phyloP scores from a whole-genome alignment of 1,139 yeast species.

The Barnettozyma hawaiiensis region DNA sequence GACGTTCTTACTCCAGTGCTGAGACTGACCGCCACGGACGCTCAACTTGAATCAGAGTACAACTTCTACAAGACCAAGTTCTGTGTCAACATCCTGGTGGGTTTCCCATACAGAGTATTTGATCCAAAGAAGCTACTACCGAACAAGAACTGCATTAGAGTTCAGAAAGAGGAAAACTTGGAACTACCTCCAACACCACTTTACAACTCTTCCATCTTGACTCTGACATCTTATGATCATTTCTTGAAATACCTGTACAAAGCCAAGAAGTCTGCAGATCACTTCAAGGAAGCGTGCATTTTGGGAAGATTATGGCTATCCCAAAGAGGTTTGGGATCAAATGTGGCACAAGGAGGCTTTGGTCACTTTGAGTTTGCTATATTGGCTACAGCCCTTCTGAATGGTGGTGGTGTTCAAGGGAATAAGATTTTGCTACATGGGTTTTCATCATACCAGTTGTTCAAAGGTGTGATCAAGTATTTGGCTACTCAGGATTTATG shows the following conservation, averaged over 20 bases:
- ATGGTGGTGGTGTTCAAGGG: slow-evolving; percentile 79
- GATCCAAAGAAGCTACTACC: slow-evolving; percentile 74
- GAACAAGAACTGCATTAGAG: slow-evolving; percentile 72
- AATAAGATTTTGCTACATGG: slow-evolving; percentile 77
- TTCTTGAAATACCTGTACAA: slow-evolving; percentile 73
- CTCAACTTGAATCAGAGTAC: slow-evolving; percentile 33
- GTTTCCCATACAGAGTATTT: slow-evolving; percentile 65
- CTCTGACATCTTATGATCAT: slow-evolving; percentile 62
- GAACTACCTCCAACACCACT: slow-evolving; percentile 71
- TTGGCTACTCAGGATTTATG: slow-evolving; percentile 72
- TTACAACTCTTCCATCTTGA: slow-evolving; percentile 74
- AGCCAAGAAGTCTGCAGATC: slow-evolving; percentile 67
- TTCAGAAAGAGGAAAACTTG: slow-evolving; percentile 42
- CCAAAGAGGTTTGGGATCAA: slow-evolving; percentile 75
- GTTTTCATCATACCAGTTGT: slow-evolving; percentile 85
- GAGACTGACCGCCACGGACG: slow-evolving; percentile 38
- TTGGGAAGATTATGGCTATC: slow-evolving; percentile 86
- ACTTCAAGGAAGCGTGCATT: slow-evolving; percentile 84
- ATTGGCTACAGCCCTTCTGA: slow-evolving; percentile 71
- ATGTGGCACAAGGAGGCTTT: slow-evolving; percentile 61
- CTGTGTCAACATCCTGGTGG: slow-evolving; percentile 64
- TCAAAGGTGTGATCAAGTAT: slow-evolving; percentile 80
- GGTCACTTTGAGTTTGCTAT: slow-evolving; percentile 89
- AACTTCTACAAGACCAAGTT: slow-evolving; percentile 66
- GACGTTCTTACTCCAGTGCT: slow-evolving; percentile 64